A percentile compares a stretch with the other conserved stretches of the same genome.
Evolutionary conservation across 176 grass and related monocot genomes (phyloP).

Genomic region (Miscanthus lutarioriparius): DNA sequence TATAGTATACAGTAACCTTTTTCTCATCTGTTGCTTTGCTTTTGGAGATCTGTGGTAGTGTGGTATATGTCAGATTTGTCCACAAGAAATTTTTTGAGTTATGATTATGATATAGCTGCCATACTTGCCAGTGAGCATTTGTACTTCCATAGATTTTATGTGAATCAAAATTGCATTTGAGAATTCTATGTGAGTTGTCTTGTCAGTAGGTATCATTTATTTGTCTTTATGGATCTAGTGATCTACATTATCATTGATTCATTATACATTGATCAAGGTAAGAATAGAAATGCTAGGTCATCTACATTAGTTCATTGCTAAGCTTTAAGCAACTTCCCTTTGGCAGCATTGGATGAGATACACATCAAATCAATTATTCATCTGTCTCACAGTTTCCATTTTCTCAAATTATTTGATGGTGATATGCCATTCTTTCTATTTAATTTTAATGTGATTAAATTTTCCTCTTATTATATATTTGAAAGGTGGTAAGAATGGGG

Average conservation of each 20-base stretch:
- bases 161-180: background rate
- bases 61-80: background rate
- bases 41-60: background rate
- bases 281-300: conserved; percentile 3
- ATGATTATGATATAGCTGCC: background rate
- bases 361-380: conserved; percentile 18
- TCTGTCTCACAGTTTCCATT: background rate
- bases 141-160: background rate
- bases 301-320: background rate
- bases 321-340: background rate
- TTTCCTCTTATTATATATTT: conserved; percentile 33
- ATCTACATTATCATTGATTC: background rate
- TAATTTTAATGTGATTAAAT: background rate
- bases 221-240: background rate
- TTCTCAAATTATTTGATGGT: background rate
- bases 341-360: background rate
- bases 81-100: background rate
- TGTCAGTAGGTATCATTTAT: background rate
- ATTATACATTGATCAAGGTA: background rate
- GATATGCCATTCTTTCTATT: conserved; percentile 3
- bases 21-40: background rate
- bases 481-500: conserved; percentile 67
- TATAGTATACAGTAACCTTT: background rate
- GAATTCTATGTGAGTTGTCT: conserved; percentile 5
- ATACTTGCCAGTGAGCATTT: background rate